Conservation (phyloP, 768 basidiomycete genomes). For the Mycena rebaudengoi region DNA sequence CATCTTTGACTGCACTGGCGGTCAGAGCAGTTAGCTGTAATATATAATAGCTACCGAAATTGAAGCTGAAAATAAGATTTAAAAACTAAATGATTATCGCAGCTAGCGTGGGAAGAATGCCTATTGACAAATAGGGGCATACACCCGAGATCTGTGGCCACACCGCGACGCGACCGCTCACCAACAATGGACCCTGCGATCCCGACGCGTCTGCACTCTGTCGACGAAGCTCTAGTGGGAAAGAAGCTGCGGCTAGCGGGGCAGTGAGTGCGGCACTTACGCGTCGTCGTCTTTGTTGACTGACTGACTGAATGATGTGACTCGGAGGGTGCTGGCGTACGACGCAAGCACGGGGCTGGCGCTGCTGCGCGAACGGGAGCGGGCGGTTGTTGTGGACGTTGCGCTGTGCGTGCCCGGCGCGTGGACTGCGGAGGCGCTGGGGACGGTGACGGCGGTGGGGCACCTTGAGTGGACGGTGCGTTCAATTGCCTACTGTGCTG, state of each 20-base stretch:
- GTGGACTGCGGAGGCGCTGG: slow-evolving; percentile 65
- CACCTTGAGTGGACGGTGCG: slow-evolving; percentile 63
- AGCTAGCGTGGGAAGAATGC: too few relatives aligned
- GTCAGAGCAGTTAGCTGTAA: too few relatives aligned
- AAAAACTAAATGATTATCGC: too few relatives aligned
- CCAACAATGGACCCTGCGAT: slow-evolving; percentile 56
- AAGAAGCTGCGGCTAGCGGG: slow-evolving; percentile 68
- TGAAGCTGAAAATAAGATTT: too few relatives aligned
- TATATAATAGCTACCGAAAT: too few relatives aligned
- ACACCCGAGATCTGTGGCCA: background rate
- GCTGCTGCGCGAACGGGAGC: slow-evolving; percentile 57
- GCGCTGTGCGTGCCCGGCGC: slow-evolving; percentile 53
- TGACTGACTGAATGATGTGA: slow-evolving; percentile 3
- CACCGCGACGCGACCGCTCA: slow-evolving; percentile 20
- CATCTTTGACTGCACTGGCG: too few relatives aligned
- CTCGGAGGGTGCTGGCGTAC: slow-evolving; percentile 63
- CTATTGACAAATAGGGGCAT: too few relatives aligned
- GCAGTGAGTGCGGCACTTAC: slow-evolving; percentile 49
- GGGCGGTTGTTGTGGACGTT: slow-evolving; percentile 66
- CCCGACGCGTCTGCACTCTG: slow-evolving; percentile 50
- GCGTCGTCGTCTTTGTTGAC: background rate
- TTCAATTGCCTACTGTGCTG: slow-evolving; percentile 18
- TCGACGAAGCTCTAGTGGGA: slow-evolving; percentile 50
- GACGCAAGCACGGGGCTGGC: slow-evolving; percentile 56
- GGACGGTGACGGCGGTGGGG: slow-evolving; percentile 63